Percentiles rank a stretch among this genome's conserved stretches.
phyloP scores from a whole-genome alignment of 1,139 yeast genomes.

The Saccharomyces hybrid region DNA sequence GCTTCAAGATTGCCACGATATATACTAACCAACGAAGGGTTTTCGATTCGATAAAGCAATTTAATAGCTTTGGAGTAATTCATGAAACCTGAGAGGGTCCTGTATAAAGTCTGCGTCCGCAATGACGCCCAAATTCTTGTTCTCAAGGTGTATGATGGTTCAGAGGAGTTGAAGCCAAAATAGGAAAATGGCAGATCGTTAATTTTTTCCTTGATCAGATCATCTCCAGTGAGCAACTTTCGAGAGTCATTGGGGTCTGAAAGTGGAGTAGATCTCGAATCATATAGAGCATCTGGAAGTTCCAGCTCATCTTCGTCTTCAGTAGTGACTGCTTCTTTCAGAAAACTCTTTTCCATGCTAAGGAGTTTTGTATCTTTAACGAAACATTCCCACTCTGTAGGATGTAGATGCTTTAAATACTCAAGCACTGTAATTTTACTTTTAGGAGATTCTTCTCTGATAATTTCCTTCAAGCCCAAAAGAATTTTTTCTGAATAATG shows the following conservation, averaged over 20 bases:
- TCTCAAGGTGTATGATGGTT: constrained; percentile 53
- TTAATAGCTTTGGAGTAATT: constrained; percentile 64
- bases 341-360: constrained; percentile 6
- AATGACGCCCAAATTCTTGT: constrained; percentile 80
- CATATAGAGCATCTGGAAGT: not conserved
- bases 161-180: constrained; percentile 60
- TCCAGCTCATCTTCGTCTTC: constrained; percentile 14
- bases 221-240: constrained; percentile 20
- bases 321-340: constrained; percentile 8
- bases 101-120: constrained; percentile 67
- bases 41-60: constrained; percentile 57
- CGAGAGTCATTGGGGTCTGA: not conserved
- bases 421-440: constrained; percentile 65
- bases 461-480: constrained; percentile 56
- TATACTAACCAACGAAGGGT: constrained; percentile 40
- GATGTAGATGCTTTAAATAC: constrained; percentile 61
- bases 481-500: constrained; percentile 75
- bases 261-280: not conserved
- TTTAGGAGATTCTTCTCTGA: constrained; percentile 49
- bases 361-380: constrained; percentile 54
- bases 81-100: constrained; percentile 73
- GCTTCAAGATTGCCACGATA: constrained; percentile 34
- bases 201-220: constrained; percentile 35
- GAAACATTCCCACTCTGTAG: constrained; percentile 70
- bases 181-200: constrained; percentile 63